Evolutionary conservation across 352 stramenopile genomes (phyloP).

Genomic region (Pythium rishiriense): DNA sequence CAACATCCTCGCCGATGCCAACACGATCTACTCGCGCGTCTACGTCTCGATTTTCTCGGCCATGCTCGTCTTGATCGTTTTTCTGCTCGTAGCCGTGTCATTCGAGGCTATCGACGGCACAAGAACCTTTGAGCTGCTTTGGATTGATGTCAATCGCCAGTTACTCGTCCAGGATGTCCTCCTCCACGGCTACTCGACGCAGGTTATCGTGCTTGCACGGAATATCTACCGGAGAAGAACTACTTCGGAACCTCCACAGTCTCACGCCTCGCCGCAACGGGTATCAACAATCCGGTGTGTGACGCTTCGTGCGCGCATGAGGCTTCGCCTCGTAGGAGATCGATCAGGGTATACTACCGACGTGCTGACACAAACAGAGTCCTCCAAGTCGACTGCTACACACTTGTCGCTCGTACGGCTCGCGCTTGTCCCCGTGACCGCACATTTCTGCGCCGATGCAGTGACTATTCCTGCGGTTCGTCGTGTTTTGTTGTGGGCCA

Average conservation of each 20-base stretch:
- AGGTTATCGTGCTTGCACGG: background rate
- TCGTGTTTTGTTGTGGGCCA: background rate
- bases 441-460: background rate
- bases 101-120: background rate
- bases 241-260: background rate
- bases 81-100: background rate
- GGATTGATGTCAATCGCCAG: background rate
- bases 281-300: background rate
- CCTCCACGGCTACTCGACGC: background rate
- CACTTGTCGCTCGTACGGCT: background rate
- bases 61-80: background rate
- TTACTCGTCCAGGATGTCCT: background rate
- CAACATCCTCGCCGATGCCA: constrained; percentile 20
- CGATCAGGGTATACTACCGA: too few relatives aligned
- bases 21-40: background rate
- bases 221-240: background rate
- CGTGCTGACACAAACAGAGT: too few relatives aligned
- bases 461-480: background rate
- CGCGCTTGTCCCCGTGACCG: background rate
- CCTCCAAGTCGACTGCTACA: too few relatives aligned
- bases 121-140: background rate
- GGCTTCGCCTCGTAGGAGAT: background rate
- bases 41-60: background rate
- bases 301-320: background rate
- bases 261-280: too few relatives aligned